These are phyloP conservation scores for Termitomyces sp. DNA, from an alignment of 768 basidiomycete genomes.

Conservation along the genomic window DNA sequence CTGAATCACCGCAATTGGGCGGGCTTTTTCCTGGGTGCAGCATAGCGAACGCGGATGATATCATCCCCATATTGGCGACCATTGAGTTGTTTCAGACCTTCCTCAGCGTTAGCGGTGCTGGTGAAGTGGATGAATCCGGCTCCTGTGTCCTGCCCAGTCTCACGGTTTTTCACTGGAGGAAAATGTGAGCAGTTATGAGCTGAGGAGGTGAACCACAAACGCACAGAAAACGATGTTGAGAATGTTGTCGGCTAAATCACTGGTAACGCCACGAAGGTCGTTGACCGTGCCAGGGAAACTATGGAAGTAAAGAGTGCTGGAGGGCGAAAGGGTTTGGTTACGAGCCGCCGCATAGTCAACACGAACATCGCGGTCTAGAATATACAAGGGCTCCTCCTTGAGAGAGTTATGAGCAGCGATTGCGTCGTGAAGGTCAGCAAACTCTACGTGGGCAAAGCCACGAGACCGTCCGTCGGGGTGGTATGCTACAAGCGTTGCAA, in stretches of 20 bases:
- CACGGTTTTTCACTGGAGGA: slow-evolving; percentile 26
- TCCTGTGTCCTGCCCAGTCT: slow-evolving; percentile 22
- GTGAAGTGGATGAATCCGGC: slow-evolving; percentile 53
- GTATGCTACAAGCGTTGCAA: not conserved
- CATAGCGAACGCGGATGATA: slow-evolving; percentile 34
- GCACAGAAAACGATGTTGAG: slow-evolving; percentile 24
- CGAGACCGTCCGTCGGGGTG: slow-evolving; percentile 31
- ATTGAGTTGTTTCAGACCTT: slow-evolving; percentile 40
- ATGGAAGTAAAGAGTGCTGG: slow-evolving; percentile 26
- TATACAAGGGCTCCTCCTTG: slow-evolving; percentile 39
- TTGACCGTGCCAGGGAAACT: slow-evolving; percentile 18
- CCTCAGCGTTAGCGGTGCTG: slow-evolving; percentile 36
- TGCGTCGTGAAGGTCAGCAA: slow-evolving; percentile 29
- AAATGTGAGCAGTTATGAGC: not conserved
- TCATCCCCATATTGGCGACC: slow-evolving; percentile 30
- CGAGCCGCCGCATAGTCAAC: slow-evolving; percentile 31
- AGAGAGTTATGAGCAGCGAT: slow-evolving; percentile 27
- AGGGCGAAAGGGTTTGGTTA: slow-evolving; percentile 13
- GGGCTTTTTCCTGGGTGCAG: slow-evolving; percentile 16
- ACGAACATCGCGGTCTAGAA: slow-evolving; percentile 39
- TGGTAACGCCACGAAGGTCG: slow-evolving; percentile 17
- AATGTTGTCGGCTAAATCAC: slow-evolving; percentile 24
- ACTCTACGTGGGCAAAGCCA: slow-evolving; percentile 45
- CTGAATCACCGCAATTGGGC: not conserved
- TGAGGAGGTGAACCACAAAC: slow-evolving; percentile 7